Evolutionary conservation across 2,329 filamentous ascomycete genomes (phyloP).

Genomic region (Aschersonia sp.): DNA sequence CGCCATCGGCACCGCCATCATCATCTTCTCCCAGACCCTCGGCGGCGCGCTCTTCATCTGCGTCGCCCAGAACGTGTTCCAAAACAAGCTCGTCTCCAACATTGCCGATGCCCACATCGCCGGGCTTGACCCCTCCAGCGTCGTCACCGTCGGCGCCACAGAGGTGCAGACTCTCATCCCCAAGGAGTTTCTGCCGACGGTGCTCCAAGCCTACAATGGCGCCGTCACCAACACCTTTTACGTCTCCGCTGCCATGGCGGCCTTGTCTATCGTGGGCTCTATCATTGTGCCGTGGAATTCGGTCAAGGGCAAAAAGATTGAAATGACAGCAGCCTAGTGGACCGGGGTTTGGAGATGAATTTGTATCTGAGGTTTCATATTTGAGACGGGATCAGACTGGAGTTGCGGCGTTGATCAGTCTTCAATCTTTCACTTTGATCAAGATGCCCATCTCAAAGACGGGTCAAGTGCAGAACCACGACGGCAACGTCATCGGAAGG

Average conservation of each 20-base stretch:
- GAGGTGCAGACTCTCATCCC: constrained; percentile 2
- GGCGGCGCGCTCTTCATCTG: constrained; percentile 34
- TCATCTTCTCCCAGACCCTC: constrained; percentile 29
- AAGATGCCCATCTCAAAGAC: too few relatives aligned
- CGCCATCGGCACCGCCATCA: constrained; percentile 29
- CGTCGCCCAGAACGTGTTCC: constrained; percentile 35
- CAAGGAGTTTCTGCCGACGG: constrained; percentile 2
- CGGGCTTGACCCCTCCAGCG: constrained; percentile 1
- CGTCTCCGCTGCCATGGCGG: constrained; percentile 2
- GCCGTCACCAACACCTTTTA: constrained; percentile 5
- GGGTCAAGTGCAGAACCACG: too few relatives aligned
- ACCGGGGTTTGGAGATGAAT: background rate
- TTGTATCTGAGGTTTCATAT: too few relatives aligned
- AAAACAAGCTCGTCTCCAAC: constrained; percentile 22
- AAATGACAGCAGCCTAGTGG: constrained; percentile 3
- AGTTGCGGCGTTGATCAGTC: background rate
- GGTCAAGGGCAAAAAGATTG: constrained; percentile 5
- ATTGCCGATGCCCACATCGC: constrained; percentile 1
- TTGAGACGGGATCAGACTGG: background rate
- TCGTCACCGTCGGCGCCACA: constrained; percentile 3
- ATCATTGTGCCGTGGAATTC: constrained; percentile 4
- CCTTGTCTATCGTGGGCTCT: constrained; percentile 3
- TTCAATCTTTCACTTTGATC: background rate
- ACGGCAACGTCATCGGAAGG: too few relatives aligned
- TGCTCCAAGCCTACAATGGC: constrained; percentile 3